Conservation (phyloP, 2,329 filamentous ascomycete genomes). For the Fusarium sp. region DNA sequence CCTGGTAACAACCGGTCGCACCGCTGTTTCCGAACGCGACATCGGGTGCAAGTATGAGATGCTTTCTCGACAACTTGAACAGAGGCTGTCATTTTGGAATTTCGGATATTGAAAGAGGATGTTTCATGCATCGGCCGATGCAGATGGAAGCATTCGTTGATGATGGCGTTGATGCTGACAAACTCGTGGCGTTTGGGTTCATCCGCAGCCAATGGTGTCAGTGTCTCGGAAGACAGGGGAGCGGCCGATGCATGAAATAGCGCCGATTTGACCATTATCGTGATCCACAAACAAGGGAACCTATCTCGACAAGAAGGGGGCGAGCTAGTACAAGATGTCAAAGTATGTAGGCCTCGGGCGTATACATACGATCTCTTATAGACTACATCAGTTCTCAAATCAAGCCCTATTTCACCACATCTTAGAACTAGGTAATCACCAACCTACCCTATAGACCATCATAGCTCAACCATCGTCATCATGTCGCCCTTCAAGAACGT, state of each 20-base stretch:
- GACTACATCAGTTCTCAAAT: no score
- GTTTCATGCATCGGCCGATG: not conserved
- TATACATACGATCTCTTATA: not conserved
- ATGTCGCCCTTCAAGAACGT: not conserved
- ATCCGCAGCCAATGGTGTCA: not conserved
- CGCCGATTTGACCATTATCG: not conserved
- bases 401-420: not conserved
- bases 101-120: not conserved
- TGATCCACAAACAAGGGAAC: not conserved
- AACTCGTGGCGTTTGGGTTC: not conserved
- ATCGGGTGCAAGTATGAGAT: not conserved
- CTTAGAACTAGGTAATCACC: not conserved
- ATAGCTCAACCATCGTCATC: not conserved
- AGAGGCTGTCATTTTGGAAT: not conserved
- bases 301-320: not conserved
- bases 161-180: not conserved
- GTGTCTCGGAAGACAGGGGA: not conserved
- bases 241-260: slow-evolving; percentile 7
- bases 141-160: not conserved
- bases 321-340: not conserved
- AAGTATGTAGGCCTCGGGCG: not conserved
- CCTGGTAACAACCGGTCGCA: slow-evolving; percentile 3
- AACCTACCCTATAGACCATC: not conserved
- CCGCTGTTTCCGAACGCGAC: slow-evolving; percentile 2
- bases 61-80: not conserved